Evolutionary conservation across 2,329 filamentous ascomycete genomes (phyloP).

Genomic region (Alternaria incomplexa): DNA sequence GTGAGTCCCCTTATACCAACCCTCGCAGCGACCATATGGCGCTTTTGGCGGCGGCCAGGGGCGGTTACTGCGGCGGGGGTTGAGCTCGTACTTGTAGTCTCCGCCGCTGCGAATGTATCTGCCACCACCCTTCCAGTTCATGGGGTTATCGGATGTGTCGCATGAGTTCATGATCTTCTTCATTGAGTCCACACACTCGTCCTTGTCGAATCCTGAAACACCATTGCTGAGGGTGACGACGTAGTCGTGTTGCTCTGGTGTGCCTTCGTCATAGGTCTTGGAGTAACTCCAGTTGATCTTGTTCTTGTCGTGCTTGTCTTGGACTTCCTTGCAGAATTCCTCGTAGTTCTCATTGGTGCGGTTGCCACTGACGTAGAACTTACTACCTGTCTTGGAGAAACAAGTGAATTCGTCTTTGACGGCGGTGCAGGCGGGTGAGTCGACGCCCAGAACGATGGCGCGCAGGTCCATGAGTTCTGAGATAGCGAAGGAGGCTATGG

Average conservation of each 20-base stretch:
- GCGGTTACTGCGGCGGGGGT: neutral
- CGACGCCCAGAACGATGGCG: conserved; percentile 1
- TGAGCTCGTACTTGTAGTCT: conserved; percentile 6
- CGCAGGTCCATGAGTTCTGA: conserved; percentile 10
- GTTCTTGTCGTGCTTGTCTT: neutral
- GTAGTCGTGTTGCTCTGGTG: neutral
- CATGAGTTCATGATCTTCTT: neutral
- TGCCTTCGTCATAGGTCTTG: neutral
- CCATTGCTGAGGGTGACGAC: neutral
- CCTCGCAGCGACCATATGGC: conserved; percentile 2
- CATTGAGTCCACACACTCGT: neutral
- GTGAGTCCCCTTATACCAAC: neutral
- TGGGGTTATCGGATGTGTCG: conserved; percentile 1
- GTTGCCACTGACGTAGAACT: conserved; percentile 1
- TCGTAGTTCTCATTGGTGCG: neutral
- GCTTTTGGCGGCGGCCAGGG: neutral
- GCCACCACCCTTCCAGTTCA: conserved; percentile 5
- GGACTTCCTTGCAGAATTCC: neutral
- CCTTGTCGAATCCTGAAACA: neutral
- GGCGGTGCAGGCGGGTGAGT: neutral
- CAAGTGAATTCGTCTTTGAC: neutral
- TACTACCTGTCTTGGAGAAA: neutral
- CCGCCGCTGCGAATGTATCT: neutral
- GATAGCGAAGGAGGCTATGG: conserved; percentile 7
- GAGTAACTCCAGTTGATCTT: neutral